phyloP scores from a whole-genome alignment of 106 monocot species.

The Acorus gramineus region DNA sequence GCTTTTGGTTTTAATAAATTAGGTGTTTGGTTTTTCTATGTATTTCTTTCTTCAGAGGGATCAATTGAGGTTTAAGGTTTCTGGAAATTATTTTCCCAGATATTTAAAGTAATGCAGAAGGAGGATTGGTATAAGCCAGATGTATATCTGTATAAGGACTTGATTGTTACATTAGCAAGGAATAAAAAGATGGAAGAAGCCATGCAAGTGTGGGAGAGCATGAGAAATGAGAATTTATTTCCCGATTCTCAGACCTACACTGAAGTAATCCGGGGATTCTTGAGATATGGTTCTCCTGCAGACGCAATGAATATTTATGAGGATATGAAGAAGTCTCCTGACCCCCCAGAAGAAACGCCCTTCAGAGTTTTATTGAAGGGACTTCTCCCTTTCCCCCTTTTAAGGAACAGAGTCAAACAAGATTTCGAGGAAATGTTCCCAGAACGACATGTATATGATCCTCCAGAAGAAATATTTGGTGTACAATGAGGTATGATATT shows the following conservation, averaged over 20 bases:
- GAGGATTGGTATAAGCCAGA: constrained; percentile 95
- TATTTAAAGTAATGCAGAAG: constrained; percentile 77
- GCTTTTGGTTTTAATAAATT: no score
- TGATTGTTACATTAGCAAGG: constrained; percentile 71
- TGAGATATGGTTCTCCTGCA: constrained; percentile 80
- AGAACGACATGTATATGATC: constrained; percentile 92
- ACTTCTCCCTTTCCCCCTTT: constrained; percentile 70
- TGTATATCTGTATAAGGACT: constrained; percentile 82
- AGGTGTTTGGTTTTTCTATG: no score
- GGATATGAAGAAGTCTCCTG: constrained; percentile 86
- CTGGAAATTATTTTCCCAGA: constrained; percentile 24
- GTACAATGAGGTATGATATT: constrained; percentile 35
- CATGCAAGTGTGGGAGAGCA: constrained; percentile 68
- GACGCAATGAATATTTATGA: constrained; percentile 99
- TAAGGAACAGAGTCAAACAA: constrained; percentile 86
- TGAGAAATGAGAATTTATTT: constrained; percentile 62
- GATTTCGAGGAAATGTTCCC: constrained; percentile 94
- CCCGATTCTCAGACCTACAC: constrained; percentile 91
- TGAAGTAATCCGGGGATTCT: constrained; percentile 91
- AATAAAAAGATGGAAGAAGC: constrained; percentile 82
- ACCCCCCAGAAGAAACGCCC: constrained; percentile 85
- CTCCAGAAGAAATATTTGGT: constrained; percentile 90
- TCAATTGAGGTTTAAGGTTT: not conserved
- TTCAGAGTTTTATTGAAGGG: constrained; percentile 89
- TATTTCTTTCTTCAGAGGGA: no score